Evolutionary conservation across 2,329 filamentous ascomycete species (phyloP).

Genomic region (Hymenoscyphus linearis): DNA sequence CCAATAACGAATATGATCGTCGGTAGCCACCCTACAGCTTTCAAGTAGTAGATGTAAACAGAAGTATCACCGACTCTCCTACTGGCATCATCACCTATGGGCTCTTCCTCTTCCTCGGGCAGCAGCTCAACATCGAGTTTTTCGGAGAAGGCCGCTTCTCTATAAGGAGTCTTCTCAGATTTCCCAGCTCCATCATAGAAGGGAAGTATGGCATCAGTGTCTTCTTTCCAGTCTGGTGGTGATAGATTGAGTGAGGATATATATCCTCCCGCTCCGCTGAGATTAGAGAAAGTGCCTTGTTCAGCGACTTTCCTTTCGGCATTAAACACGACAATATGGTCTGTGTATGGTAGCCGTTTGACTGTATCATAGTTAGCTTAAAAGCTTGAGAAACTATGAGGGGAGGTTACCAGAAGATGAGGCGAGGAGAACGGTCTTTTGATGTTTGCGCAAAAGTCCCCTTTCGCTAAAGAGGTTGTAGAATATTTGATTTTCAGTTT

Average conservation of each 20-base stretch:
- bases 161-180: not conserved
- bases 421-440: constrained; percentile 33
- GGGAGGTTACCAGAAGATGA: constrained; percentile 17
- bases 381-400: constrained; percentile 21
- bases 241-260: constrained; percentile 16
- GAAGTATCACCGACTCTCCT: constrained; percentile 21
- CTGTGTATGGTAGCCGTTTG: constrained; percentile 31
- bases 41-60: constrained; percentile 25
- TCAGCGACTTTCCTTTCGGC: constrained; percentile 32
- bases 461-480: constrained; percentile 10
- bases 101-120: constrained; percentile 18
- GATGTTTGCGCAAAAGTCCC: constrained; percentile 15
- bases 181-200: not conserved
- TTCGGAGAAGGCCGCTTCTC: not conserved
- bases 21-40: constrained; percentile 6
- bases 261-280: constrained; percentile 24
- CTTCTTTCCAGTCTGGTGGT: constrained; percentile 9
- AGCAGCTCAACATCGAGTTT: not conserved
- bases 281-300: constrained; percentile 34
- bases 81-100: constrained; percentile 8
- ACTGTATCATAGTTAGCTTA: constrained; percentile 30
- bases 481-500: constrained; percentile 17
- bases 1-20: not conserved
- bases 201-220: constrained; percentile 6
- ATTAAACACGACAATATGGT: constrained; percentile 34